phyloP scores from a whole-genome alignment of 2,329 filamentous ascomycete species.

The Sporothrix phasma region DNA sequence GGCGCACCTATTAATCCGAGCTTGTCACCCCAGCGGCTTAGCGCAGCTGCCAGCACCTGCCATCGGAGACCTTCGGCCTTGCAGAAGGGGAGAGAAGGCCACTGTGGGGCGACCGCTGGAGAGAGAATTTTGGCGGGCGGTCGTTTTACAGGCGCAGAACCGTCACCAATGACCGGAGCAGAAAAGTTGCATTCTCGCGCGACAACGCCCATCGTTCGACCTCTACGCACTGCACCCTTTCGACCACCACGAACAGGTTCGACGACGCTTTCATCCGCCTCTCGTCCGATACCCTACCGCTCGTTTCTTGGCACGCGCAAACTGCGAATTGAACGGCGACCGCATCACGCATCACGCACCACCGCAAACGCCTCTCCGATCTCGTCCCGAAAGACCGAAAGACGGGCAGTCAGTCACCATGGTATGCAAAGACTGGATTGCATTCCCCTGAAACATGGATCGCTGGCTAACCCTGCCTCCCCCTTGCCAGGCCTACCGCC shows the following conservation, averaged over 20 bases:
- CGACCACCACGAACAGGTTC: neutral
- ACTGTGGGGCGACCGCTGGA: slow-evolving; percentile 3
- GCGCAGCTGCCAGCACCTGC: neutral
- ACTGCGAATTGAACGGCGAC: neutral
- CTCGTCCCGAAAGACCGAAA: neutral
- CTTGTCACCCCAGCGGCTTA: neutral
- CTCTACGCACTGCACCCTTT: neutral
- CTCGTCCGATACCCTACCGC: neutral
- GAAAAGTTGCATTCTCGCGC: slow-evolving; percentile 5
- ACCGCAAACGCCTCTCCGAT: neutral
- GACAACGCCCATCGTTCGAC: neutral
- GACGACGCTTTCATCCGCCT: neutral
- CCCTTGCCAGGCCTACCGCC: slow-evolving; percentile 66
- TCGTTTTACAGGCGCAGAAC: neutral
- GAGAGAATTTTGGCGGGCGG: slow-evolving; percentile 9
- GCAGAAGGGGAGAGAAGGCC: neutral
- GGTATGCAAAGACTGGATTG: neutral
- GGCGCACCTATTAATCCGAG: neutral
- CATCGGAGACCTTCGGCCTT: slow-evolving; percentile 5
- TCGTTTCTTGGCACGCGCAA: neutral
- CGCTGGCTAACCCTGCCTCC: neutral
- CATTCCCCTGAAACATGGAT: too few species aligned
- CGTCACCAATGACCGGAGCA: neutral
- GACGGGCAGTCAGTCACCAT: neutral
- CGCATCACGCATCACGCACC: too few species aligned